Conservation (phyloP, 148 eudicot species). For the Rhododendron kiyosumense region DNA sequence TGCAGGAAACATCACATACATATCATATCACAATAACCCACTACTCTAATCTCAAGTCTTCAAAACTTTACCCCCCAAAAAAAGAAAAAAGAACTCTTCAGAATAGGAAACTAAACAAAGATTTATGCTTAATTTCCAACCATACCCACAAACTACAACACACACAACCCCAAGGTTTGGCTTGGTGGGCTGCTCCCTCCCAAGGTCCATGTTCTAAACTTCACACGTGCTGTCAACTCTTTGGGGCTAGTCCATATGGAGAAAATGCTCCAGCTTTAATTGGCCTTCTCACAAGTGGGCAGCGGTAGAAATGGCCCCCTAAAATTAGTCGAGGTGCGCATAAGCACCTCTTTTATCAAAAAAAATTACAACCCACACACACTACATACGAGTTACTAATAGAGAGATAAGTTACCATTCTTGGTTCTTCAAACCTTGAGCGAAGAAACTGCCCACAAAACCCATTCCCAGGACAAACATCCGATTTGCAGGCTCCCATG, state of each 20-base stretch:
- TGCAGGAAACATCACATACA: neutral
- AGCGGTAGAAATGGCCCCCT: no score
- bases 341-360: no score
- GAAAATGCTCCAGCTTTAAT: no score
- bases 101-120: neutral
- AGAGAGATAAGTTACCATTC: slow-evolving; percentile 46
- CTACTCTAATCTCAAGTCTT: neutral
- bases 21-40: neutral
- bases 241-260: no score
- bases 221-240: no score
- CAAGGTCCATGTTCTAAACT: no score
- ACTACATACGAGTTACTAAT: neutral
- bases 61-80: neutral
- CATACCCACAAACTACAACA: neutral
- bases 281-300: no score
- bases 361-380: neutral
- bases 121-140: neutral
- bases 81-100: no score
- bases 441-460: slow-evolving; percentile 73
- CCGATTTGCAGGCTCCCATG: slow-evolving; percentile 25
- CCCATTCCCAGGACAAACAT: slow-evolving; percentile 88
- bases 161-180: no score
- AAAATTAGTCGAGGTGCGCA: no score
- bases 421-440: slow-evolving; percentile 38
- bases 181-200: no score